Conservation (phyloP, 768 basidiomycete species). For the Boletellus emodensis region DNA sequence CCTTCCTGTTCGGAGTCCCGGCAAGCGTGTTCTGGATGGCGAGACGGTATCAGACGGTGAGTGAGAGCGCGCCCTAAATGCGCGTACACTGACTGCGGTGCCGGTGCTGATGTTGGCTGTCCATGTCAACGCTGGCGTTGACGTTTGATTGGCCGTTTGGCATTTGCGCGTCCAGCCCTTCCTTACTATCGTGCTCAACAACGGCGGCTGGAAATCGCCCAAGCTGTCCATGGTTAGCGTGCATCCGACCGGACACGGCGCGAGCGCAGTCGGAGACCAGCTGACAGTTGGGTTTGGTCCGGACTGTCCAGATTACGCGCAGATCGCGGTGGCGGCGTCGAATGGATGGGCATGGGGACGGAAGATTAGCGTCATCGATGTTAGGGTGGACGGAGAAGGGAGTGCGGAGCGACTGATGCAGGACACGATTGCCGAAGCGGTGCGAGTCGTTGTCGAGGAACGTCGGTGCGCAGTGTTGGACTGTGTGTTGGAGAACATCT, state of each 20-base stretch:
- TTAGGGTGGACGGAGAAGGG: constrained; percentile 22
- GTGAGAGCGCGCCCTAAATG: too few relatives aligned
- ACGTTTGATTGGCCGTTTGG: too few relatives aligned
- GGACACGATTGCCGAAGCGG: constrained; percentile 43
- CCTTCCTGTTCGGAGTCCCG: constrained; percentile 64
- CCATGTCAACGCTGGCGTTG: too few relatives aligned
- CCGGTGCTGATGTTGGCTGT: too few relatives aligned
- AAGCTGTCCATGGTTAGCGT: constrained; percentile 62
- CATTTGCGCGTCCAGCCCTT: constrained; percentile 46
- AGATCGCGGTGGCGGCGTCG: constrained; percentile 64
- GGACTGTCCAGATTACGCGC: constrained; percentile 52
- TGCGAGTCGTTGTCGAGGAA: constrained; percentile 54
- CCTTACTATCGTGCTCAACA: constrained; percentile 66
- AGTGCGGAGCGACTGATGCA: constrained; percentile 23
- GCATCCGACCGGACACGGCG: constrained; percentile 56
- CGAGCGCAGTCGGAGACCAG: constrained; percentile 39
- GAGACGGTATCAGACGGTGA: constrained; percentile 58
- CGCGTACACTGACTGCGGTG: too few relatives aligned
- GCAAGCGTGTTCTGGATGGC: constrained; percentile 72
- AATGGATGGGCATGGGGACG: constrained; percentile 63
- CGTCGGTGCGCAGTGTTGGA: constrained; percentile 64
- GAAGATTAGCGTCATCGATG: constrained; percentile 30
- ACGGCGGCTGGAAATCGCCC: constrained; percentile 69
- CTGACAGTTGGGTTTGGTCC: constrained; percentile 67
- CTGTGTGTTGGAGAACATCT: constrained; percentile 47